A percentile compares a stretch with the other conserved stretches of the same genome.
phyloP scores from a whole-genome alignment of 1,284 basidiomycete species.

The Golubevia sp. region DNA sequence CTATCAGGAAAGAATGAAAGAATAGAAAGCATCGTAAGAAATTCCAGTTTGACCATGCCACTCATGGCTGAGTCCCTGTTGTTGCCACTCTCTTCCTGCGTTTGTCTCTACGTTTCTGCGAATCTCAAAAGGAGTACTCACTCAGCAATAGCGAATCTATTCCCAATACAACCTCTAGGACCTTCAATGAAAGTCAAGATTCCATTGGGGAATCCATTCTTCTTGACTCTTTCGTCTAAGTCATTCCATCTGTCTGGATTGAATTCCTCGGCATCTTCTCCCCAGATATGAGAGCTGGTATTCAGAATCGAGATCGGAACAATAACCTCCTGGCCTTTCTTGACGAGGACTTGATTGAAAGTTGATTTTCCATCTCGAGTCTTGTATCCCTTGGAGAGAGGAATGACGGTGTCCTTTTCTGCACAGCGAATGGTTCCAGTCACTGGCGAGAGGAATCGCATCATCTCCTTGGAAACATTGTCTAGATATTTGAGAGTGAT shows the following conservation, averaged over 20 bases:
- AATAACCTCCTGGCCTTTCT: constrained; percentile 28
- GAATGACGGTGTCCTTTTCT: constrained; percentile 27
- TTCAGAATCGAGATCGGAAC: constrained; percentile 38
- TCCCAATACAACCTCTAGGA: constrained; percentile 46
- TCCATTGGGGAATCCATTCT: constrained; percentile 5
- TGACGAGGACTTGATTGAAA: constrained; percentile 31
- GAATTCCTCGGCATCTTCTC: constrained; percentile 12
- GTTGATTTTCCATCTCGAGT: constrained; percentile 23
- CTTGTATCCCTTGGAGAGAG: constrained; percentile 34
- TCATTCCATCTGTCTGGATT: neutral
- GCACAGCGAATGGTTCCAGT: constrained; percentile 33
- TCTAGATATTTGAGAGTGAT: constrained; percentile 51
- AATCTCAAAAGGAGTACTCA: too few relatives aligned
- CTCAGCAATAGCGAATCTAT: constrained; percentile 44
- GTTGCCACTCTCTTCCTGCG: too few relatives aligned
- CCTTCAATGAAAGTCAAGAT: constrained; percentile 47
- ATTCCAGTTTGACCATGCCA: too few relatives aligned
- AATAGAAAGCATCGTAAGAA: neutral
- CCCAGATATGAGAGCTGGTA: constrained; percentile 27
- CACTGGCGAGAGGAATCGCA: constrained; percentile 34
- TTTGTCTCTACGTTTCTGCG: too few relatives aligned
- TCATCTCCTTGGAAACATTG: constrained; percentile 36
- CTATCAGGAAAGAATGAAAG: neutral
- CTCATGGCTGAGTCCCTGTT: too few relatives aligned
- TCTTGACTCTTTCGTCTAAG: too few relatives aligned